These are phyloP conservation scores for Polygonum aviculare DNA, from an alignment of 148 eudicot species.

Conservation along the genomic window DNA sequence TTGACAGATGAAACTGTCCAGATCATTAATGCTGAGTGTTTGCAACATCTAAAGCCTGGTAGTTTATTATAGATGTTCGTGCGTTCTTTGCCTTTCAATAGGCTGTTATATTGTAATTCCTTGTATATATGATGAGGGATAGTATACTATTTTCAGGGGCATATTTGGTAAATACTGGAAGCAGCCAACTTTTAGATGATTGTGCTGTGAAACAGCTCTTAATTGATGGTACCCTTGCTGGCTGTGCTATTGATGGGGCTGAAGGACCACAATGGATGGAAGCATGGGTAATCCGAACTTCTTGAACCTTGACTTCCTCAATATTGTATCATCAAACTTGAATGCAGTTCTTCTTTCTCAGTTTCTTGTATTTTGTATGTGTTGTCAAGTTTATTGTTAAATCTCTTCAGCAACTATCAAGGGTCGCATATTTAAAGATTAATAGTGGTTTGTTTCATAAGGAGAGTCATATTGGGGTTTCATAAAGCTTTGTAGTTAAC, in stretches of 20 bases:
- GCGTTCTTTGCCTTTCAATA: not conserved
- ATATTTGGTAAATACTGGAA: constrained; percentile 91
- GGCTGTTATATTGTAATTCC: not conserved
- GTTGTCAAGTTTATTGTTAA: not conserved
- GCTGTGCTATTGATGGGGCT: constrained; percentile 99
- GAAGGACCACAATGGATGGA: constrained; percentile 99
- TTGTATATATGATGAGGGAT: not conserved
- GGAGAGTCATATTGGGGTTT: not conserved
- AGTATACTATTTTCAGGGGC: constrained; percentile 46
- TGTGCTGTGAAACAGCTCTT: constrained; percentile 95
- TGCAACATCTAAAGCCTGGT: constrained; percentile 96
- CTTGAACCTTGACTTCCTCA: not conserved
- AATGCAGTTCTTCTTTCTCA: not conserved
- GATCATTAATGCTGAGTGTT: constrained; percentile 78
- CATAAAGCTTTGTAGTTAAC: not conserved
- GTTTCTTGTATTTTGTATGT: not conserved
- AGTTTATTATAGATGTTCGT: constrained; percentile 3
- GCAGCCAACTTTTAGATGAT: constrained; percentile 97
- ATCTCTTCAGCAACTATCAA: not conserved
- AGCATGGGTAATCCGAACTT: constrained; percentile 89
- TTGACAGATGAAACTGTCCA: constrained; percentile 86
- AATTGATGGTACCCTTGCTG: constrained; percentile 92
- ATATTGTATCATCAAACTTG: not conserved
- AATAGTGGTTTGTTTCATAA: not conserved
- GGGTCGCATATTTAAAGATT: not conserved